Base-by-base conservation (phyloP, 495 filamentous ascomycete species). In the Haplographium delicatum region DNA sequence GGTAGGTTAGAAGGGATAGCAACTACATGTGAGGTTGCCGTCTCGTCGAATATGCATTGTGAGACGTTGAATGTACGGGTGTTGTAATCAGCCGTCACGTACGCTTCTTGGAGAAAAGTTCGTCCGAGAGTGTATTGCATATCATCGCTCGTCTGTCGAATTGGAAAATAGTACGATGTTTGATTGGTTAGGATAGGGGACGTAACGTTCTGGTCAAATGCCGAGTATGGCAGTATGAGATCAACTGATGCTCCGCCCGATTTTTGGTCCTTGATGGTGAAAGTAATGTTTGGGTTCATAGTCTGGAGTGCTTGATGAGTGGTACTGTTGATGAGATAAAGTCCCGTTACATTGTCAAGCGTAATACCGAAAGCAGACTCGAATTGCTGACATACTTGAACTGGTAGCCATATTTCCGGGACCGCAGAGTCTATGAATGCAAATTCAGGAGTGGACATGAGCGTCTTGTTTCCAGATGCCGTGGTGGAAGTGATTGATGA, bases 61-160 rank as follows among this genome's bases (percentile, higher is more conserved):
- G 65, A 71, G 7, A 79, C 61, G 44, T 71, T 71, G 54, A 76
- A 76, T 4, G 64, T 68, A 8, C 60, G 55, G 20, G 67, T 65
- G 35, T 78, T 69, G 51, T 72, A 75, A 56, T 78, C 68, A 1
- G 67, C 69, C 0, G 66, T 64, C 18, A 75, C 60, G 37, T 45
- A 53, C 74, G 78, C 71, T 67, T 81, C 79, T 59, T 82, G 79
- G 13, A 81, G 59, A 45, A 82, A 81, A 10, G 69, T 69, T 22
- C 78, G 64, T 4, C 79, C 79, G 2, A 82, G 65, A 0, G 72
- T 76, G 58, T 76, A 81, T 50, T 81, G 78, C 0, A 62, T 67
- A 10, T 69, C 62, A 51, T 80, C 73, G 22, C 59, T 61, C 10
- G 72, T 74, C 20, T 72, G 62, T 39, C 69, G 69, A 10, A 82